These are phyloP conservation scores for Lophiotrema nucula DNA, from an alignment of 495 filamentous ascomycete species.

Conservation along the genomic window DNA sequence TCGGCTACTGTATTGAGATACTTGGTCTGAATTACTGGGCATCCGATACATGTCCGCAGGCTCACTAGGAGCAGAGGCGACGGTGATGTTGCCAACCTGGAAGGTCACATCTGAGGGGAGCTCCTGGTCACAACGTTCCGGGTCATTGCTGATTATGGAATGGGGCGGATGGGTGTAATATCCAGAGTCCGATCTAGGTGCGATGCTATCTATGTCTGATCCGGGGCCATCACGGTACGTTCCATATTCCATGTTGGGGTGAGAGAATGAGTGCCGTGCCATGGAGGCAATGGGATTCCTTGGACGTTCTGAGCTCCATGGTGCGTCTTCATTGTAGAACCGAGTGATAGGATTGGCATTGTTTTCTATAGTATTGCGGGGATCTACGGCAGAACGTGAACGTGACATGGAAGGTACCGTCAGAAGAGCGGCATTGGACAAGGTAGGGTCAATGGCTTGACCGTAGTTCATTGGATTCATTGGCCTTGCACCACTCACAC, in stretches of 20 bases:
- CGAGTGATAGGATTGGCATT: conserved; percentile 20
- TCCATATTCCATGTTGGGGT: conserved; percentile 13
- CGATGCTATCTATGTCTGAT: conserved; percentile 16
- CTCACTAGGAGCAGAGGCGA: conserved; percentile 13
- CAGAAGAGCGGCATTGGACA: conserved; percentile 10
- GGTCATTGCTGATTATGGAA: conserved; percentile 23
- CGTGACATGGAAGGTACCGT: conserved; percentile 5
- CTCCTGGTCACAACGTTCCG: conserved; percentile 11
- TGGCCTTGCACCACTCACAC: conserved; percentile 1
- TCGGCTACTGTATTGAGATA: conserved; percentile 17
- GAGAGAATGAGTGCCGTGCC: neutral
- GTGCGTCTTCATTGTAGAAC: conserved; percentile 22
- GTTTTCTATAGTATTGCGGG: too few species aligned
- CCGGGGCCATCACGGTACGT: conserved; percentile 7
- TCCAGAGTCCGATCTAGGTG: conserved; percentile 26
- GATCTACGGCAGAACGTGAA: conserved; percentile 11
- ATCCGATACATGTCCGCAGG: conserved; percentile 6
- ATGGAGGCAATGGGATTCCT: neutral
- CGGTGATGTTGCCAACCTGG: conserved; percentile 12
- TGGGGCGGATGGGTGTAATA: conserved; percentile 25
- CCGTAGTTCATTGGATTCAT: neutral
- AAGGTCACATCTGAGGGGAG: conserved; percentile 17
- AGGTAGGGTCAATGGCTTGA: conserved; percentile 15
- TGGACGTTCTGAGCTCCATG: conserved; percentile 30
- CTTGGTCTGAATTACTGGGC: conserved; percentile 4